Percentiles rank a stretch among this genome's conserved stretches.
Conservation (phyloP, 768 basidiomycete species). For the Imleria badia region DNA sequence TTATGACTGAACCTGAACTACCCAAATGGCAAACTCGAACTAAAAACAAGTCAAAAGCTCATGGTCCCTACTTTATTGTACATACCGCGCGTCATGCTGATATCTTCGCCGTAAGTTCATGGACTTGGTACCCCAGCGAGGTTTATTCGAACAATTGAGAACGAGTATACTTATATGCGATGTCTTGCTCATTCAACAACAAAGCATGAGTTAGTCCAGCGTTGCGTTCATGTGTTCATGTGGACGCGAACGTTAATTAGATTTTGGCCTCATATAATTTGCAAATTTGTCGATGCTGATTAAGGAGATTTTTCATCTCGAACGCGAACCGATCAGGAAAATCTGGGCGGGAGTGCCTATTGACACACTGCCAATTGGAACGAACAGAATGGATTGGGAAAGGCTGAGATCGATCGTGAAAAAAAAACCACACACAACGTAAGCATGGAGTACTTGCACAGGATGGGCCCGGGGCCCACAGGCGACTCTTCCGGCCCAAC, state of each 20-base stretch:
- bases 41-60: neutral
- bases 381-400: neutral
- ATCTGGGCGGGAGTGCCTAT: neutral
- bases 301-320: conserved; percentile 17
- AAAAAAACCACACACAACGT: neutral
- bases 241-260: neutral
- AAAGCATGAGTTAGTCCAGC: neutral
- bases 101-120: neutral
- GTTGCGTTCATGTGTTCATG: neutral
- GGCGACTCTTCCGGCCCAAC: neutral
- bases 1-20: neutral
- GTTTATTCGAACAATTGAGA: neutral
- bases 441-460: neutral
- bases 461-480: neutral
- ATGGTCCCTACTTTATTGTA: neutral
- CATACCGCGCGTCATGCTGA: neutral
- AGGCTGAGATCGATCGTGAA: neutral
- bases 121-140: no score
- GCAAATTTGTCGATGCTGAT: neutral
- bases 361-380: conserved; percentile 2
- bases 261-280: neutral
- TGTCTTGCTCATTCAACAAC: neutral
- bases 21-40: no score
- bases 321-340: conserved; percentile 12
- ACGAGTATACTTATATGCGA: no score